Conservation (phyloP, 2,329 filamentous ascomycete species). For the Coniochaeta sp. region DNA sequence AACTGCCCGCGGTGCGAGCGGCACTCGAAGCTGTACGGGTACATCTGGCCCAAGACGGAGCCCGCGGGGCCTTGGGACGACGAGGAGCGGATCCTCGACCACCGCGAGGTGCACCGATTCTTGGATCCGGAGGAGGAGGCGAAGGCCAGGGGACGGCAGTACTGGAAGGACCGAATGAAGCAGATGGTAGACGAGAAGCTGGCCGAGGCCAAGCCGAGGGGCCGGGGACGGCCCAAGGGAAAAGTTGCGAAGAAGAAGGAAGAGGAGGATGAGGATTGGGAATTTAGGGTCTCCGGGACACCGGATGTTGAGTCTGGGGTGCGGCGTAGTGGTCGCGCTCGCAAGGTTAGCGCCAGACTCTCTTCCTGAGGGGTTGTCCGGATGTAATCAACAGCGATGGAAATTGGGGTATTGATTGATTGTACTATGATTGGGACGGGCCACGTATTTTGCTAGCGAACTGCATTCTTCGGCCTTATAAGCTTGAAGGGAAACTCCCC, state of each 20-base stretch:
- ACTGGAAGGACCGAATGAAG: not conserved
- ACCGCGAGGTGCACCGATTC: slow-evolving; percentile 82
- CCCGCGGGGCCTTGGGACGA: slow-evolving; percentile 67
- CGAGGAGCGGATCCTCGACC: slow-evolving; percentile 68
- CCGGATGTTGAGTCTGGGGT: not conserved
- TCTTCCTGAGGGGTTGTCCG: not conserved
- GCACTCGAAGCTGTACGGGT: slow-evolving; percentile 93
- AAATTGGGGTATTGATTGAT: not conserved
- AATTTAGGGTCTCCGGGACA: not conserved
- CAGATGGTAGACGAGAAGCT: not conserved
- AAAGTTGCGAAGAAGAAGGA: not conserved
- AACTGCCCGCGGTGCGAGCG: slow-evolving; percentile 90
- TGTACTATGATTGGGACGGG: not conserved
- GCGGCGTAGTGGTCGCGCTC: slow-evolving; percentile 14
- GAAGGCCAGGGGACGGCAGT: slow-evolving; percentile 35
- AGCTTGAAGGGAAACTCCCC: not conserved
- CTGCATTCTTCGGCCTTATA: not conserved
- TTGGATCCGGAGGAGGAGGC: slow-evolving; percentile 63
- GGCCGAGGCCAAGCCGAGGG: not conserved
- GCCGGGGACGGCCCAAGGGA: not conserved
- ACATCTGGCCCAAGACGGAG: slow-evolving; percentile 92
- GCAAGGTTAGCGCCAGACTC: slow-evolving; percentile 13
- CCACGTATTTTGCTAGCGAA: not conserved
- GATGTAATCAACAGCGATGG: too few relatives aligned
- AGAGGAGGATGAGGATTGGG: not conserved